Evolutionary conservation across 305 asterid genomes (phyloP), one percentile per base, ranked within the genome.

Genomic region (Solanum hybrid): DNA sequence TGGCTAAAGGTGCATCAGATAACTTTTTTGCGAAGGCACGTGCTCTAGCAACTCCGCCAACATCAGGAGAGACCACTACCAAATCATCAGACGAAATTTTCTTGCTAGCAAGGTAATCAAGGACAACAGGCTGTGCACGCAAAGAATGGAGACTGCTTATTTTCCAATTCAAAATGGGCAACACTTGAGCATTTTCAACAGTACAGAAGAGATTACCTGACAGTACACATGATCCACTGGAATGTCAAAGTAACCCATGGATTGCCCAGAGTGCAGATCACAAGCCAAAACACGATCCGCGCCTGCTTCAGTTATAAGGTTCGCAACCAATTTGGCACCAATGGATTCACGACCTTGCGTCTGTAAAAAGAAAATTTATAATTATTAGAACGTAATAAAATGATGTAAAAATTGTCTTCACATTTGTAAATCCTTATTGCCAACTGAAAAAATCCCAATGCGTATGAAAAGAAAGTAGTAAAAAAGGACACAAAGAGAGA

Each of bases 11-110:
- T 87, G 99, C 98, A 91, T 95, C 99, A 90, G 98, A 96, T 91
- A 96, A 91, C 92, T 96, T 96, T 92, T 96, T 96, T 6, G 99
- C 99, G 90, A 96, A 96, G 90, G 99, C 95, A 78, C 99, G 95
- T 86, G 99, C 99, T 92, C 99, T 92, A 89, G 99, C 99, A 89
- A 96, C 99, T 38, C 99, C 99, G 87, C 99, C 99, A 91, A 96
- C 99, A 91, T 96, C 99, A 64, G 99, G 99, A 85, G 99, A 96
- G 89, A 96, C 99, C 92, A 96, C 99, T 27, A 96, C 99, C 93
- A 96, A 92, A 92, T 96, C 99, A 91, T 90, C 92, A 17, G 98
- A 94, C 90, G 90, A 89, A 88, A 95, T 94, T 92, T 92, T 94
- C 94, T 96, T 96, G 97, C 98, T 96, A 78, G 99, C 99, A 91